phyloP scores from a whole-genome alignment of 805 yeast species.

The Torulaspora microellipsoides region DNA sequence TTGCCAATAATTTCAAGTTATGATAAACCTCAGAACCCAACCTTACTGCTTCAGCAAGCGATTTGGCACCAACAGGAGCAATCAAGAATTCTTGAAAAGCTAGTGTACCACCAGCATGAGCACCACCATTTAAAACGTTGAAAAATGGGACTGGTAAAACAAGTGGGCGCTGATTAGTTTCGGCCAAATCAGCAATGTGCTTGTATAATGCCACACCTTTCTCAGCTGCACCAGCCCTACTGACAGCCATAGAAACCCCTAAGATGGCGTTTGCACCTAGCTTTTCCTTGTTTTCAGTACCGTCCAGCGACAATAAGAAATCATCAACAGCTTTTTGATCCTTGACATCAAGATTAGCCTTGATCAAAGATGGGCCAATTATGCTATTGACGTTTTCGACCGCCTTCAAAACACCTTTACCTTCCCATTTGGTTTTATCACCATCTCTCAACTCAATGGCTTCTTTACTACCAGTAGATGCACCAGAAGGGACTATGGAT shows the following conservation, averaged over 20 bases:
- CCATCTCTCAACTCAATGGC: constrained; percentile 93
- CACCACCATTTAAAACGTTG: constrained; percentile 94
- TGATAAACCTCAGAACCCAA: constrained; percentile 93
- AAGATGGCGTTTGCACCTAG: constrained; percentile 92
- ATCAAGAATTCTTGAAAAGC: constrained; percentile 98
- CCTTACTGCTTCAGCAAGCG: constrained; percentile 86
- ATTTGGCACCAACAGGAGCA: constrained; percentile 76
- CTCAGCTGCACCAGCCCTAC: constrained; percentile 92
- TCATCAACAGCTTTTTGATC: constrained; percentile 77
- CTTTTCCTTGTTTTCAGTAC: constrained; percentile 88
- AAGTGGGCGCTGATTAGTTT: constrained; percentile 58
- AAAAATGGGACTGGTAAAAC: constrained; percentile 95
- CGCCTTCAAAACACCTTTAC: constrained; percentile 92
- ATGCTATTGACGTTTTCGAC: constrained; percentile 83
- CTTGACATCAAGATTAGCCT: constrained; percentile 65
- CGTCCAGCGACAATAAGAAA: constrained; percentile 75
- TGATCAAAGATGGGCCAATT: constrained; percentile 82
- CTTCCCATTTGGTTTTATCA: constrained; percentile 88
- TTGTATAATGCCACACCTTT: constrained; percentile 79
- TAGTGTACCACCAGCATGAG: constrained; percentile 93
- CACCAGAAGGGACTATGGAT: constrained; percentile 94
- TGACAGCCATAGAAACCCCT: constrained; percentile 88
- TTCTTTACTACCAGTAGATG: constrained; percentile 93
- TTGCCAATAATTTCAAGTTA: constrained; percentile 75
- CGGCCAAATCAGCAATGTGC: constrained; percentile 68